These are phyloP conservation scores for Thozetella sp. DNA, from an alignment of 495 filamentous ascomycete species.

Conservation along the genomic window DNA sequence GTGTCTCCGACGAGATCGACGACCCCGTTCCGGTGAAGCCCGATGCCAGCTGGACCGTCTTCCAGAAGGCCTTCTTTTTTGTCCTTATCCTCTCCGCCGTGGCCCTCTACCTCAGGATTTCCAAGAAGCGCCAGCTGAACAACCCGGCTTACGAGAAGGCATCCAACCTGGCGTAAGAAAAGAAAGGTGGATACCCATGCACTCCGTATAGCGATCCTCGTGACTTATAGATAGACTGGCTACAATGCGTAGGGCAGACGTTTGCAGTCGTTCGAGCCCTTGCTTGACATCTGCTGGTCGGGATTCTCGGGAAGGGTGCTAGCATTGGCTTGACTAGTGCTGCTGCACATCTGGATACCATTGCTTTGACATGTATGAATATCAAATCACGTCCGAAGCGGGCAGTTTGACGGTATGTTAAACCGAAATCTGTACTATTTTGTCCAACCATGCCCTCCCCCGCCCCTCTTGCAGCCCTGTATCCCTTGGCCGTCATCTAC, in stretches of 20 bases:
- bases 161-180: not conserved
- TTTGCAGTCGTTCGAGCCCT: not conserved
- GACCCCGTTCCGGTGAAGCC: not conserved
- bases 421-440: no score
- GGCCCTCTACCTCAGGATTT: slow-evolving; percentile 23
- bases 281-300: no score
- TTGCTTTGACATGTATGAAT: not conserved
- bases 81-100: slow-evolving; percentile 26
- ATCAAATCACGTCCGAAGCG: no score
- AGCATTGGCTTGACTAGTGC: no score
- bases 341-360: not conserved
- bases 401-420: no score
- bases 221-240: no score
- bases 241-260: no score
- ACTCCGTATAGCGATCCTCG: not conserved
- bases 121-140: not conserved
- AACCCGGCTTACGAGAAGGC: not conserved
- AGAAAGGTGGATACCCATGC: no score
- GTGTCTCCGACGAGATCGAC: not conserved
- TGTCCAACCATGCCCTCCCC: no score
- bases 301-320: no score
- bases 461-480: not conserved
- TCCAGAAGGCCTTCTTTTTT: slow-evolving; percentile 33
- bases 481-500: not conserved
- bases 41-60: slow-evolving; percentile 23